Base-by-base conservation (phyloP, 1,139 yeast species). In the Debaryomyces singareniensis region DNA sequence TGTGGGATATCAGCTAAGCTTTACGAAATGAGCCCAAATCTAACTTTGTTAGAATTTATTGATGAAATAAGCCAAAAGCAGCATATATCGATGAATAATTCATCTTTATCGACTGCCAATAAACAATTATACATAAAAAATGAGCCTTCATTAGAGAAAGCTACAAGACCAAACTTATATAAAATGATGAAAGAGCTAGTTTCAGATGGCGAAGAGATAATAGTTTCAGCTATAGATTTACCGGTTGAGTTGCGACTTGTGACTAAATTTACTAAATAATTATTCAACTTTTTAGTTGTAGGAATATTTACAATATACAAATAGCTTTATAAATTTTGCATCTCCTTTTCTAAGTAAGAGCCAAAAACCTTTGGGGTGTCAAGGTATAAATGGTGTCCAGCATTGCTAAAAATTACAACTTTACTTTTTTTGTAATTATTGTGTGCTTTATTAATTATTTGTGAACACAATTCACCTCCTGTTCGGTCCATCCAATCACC, bases 401-500 rank as follows among this genome's bases (percentile, higher is more conserved):
- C 61, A 37, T 74, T 61, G 5, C 67, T 66, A 15, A 80, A 58
- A 25, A 65, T 61, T 13, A 57, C 39, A 9, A 75, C 70, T 24
- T 54, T 59, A 38, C 77, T 68, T 12, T 48, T 38, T 3, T 41
- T 30, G 0, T 48, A 37, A 7, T 55, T 55, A 2, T 46, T 44
- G 16, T 48, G 37, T 10, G 41, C 36, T 6, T 49, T 44, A 26
- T 56, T 57, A 18, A 74, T 48, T 7, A 58, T 55, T 2, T 57
- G 47, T 10, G 68, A 53, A 27, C 71, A 61, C 15, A 53, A 38
- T 28, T 61, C 43, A 0, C 84, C 86, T 2, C 85, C 86, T 15
- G 53, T 44, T 16, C 52, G 49, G 46, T 79, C 82, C 85, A 82
- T 82, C 91, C 91, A 81, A 51, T 82, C 91, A 29, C 75, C 73